Conservation (phyloP, 768 basidiomycete genomes). For the Cytidiella melzeri region DNA sequence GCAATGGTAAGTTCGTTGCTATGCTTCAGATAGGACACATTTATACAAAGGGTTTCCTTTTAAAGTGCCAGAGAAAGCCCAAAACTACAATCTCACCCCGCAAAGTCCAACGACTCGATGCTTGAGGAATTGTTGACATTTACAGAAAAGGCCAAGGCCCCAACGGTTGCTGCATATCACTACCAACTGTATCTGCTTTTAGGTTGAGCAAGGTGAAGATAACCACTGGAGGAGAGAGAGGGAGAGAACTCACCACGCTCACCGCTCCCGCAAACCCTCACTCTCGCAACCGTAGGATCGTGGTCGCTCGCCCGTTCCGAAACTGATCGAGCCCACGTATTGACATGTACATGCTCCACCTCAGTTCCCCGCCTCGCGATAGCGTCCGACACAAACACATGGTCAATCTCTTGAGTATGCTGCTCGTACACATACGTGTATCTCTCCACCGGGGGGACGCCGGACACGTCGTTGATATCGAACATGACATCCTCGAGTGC, state of each 20-base stretch:
- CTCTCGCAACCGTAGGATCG: constrained; percentile 49
- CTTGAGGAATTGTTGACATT: no score
- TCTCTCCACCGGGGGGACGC: constrained; percentile 41
- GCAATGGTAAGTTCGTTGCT: no score
- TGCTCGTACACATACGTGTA: constrained; percentile 61
- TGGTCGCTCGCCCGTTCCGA: constrained; percentile 48
- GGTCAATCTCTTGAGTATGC: constrained; percentile 54
- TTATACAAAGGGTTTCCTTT: no score
- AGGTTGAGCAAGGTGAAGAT: background rate
- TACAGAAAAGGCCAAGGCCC: no score
- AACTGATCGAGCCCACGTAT: constrained; percentile 45
- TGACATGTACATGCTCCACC: constrained; percentile 56
- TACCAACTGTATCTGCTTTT: no score
- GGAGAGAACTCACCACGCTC: background rate
- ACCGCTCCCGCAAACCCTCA: constrained; percentile 37
- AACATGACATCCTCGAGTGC: constrained; percentile 35
- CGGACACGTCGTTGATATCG: constrained; percentile 48
- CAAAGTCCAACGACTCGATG: no score
- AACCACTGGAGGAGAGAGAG: background rate
- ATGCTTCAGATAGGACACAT: no score
- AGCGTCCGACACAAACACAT: constrained; percentile 45
- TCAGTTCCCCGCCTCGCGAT: constrained; percentile 35
- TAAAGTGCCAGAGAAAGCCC: no score
- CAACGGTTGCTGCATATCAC: no score
- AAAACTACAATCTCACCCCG: no score